Percentiles rank a stretch among this genome's conserved stretches.
phyloP scores from a whole-genome alignment of 176 grass and related monocot genomes.

The Rhynchospora breviuscula region DNA sequence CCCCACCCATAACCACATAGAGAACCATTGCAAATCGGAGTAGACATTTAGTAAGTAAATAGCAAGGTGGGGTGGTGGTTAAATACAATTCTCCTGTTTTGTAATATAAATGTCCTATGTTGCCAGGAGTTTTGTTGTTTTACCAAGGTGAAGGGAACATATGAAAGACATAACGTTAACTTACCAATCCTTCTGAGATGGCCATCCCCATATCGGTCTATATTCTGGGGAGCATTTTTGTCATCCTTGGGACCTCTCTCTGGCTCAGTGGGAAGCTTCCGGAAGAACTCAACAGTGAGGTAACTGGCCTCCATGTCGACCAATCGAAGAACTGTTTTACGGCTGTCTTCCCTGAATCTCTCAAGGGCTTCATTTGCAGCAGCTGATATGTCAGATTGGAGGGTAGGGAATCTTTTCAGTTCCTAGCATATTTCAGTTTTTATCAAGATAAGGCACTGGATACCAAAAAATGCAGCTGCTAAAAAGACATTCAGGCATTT shows the following conservation, averaged over 20 bases:
- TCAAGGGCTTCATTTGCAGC: conserved; percentile 92
- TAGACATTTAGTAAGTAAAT: background rate
- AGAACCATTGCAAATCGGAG: background rate
- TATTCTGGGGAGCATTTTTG: conserved; percentile 51
- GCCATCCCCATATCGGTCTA: conserved; percentile 75
- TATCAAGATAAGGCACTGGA: background rate
- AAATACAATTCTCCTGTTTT: background rate
- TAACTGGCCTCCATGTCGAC: conserved; percentile 98
- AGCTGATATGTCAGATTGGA: conserved; percentile 95
- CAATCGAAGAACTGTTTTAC: conserved; percentile 88
- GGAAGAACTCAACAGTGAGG: conserved; percentile 96
- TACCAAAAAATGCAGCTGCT: background rate
- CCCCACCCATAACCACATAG: background rate
- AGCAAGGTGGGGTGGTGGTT: background rate
- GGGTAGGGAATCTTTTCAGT: conserved; percentile 95
- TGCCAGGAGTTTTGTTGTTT: background rate
- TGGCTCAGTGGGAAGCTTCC: conserved; percentile 94
- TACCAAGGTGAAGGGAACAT: background rate
- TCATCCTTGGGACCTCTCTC: conserved; percentile 52
- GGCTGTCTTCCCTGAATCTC: conserved; percentile 87
- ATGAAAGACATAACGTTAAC: background rate
- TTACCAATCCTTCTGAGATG: conserved; percentile 95
- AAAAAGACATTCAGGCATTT: background rate
- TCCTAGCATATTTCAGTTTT: conserved; percentile 46
- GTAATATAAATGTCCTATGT: background rate